phyloP scores from a whole-genome alignment of 2,329 filamentous ascomycete species.

The Cytospora chrysosperma region DNA sequence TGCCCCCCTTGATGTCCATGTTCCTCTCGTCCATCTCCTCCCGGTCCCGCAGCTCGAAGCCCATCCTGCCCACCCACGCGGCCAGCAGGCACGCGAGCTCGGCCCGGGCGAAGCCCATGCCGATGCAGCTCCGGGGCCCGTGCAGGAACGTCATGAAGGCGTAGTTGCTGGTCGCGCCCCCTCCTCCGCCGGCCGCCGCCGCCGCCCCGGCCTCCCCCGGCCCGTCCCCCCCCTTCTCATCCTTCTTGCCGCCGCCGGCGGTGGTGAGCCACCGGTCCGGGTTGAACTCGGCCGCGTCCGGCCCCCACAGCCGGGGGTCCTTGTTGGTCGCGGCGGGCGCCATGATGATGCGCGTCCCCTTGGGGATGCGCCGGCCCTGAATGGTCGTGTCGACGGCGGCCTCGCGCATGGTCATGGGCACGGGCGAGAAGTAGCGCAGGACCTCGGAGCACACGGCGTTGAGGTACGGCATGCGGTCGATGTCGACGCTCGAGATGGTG shows the following conservation, averaged over 20 bases:
- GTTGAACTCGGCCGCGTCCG: constrained; percentile 71
- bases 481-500: constrained; percentile 51
- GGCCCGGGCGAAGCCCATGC: constrained; percentile 73
- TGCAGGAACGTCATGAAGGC: constrained; percentile 81
- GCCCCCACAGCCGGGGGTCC: constrained; percentile 69
- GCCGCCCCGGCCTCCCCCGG: too few relatives aligned
- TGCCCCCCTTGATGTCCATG: constrained; percentile 64
- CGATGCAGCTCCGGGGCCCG: constrained; percentile 84
- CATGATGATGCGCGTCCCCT: constrained; percentile 68
- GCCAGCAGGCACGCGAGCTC: constrained; percentile 86
- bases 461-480: constrained; percentile 76
- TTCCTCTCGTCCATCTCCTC: constrained; percentile 66
- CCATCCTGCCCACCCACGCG: constrained; percentile 72
- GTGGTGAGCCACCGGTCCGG: constrained; percentile 73
- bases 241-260: too few relatives aligned
- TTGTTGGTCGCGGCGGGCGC: constrained; percentile 68
- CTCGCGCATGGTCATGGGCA: constrained; percentile 68
- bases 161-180: constrained; percentile 74
- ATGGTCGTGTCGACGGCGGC: constrained; percentile 65
- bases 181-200: too few relatives aligned
- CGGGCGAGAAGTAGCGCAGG: constrained; percentile 70
- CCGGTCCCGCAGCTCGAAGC: constrained; percentile 56
- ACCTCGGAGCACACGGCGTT: constrained; percentile 77
- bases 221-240: constrained; percentile 37
- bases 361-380: constrained; percentile 63